Evolutionary conservation across 495 filamentous ascomycete species (phyloP), one percentile per base, ranked within the genome.

Genomic region (Cenococcum geophilum): DNA sequence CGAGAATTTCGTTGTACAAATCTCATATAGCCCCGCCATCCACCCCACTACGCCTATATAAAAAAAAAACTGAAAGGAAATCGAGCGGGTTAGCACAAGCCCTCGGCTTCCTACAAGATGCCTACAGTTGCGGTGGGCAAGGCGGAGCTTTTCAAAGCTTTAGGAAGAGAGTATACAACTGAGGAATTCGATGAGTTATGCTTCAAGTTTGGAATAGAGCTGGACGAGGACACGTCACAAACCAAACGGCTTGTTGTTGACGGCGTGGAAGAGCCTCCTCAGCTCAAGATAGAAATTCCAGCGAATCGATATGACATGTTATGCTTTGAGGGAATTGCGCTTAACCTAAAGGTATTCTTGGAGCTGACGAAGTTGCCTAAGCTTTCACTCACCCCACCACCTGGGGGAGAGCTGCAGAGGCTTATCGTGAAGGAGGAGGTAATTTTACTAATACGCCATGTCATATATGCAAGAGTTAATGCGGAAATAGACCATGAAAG

Each of bases 241-340:
- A 68, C 55, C 51, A 60, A 45, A 48, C 62, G 61, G 59, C 59
- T 65, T 6, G 40, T 32, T 2, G 27, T 32, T 32, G 66, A 65
- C 32, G 62, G 66, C 32, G 32, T 56, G 45, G 63, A 59, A 21
- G 53, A 54, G 47, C 82, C 89, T 5, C 86, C 95, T 50, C 87
- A 97, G 76, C 82, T 97, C 71, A 96, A 95, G 80, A 97, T 99
- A 71, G 93, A 99, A 74, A 95, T 99, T 71, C 93, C 93, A 62
- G 93, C 93, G 64, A 99, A 99, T 74, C 84, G 92, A 81, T 97
- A 97, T 84, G 93, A 99, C 70, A 87, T 97, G 84, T 84, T 99
- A 32, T 99, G 93, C 72, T 96, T 97, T 76, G 93, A 99, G 76
- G 93, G 93, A 51, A 95, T 99, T 72, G 86, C 90, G 54, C 81